These are phyloP conservation scores for Boletus eberwhitei DNA, from an alignment of 768 basidiomycete species.

Conservation along the genomic window DNA sequence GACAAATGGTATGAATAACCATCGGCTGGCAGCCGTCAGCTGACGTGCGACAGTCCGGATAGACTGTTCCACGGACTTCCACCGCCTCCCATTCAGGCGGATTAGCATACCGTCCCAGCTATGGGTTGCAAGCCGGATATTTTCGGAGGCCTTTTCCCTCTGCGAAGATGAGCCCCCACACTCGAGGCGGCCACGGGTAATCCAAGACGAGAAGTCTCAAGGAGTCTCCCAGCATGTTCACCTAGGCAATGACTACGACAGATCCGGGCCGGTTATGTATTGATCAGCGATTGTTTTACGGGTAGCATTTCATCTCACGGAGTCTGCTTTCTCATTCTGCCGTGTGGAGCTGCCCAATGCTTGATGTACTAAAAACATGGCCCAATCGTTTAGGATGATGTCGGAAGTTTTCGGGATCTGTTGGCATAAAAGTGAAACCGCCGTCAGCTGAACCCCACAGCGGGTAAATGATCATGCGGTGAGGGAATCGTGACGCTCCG, in stretches of 20 bases:
- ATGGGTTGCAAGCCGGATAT: background rate
- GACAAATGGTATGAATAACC: background rate
- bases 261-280: background rate
- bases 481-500: background rate
- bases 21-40: conserved; percentile 11
- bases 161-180: background rate
- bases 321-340: background rate
- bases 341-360: background rate
- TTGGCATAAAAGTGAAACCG: background rate
- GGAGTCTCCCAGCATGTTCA: background rate
- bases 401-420: conserved; percentile 13
- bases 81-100: background rate
- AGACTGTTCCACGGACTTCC: background rate
- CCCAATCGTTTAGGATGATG: background rate
- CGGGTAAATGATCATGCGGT: background rate
- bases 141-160: conserved; percentile 2
- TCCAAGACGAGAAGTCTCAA: background rate
- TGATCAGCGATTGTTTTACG: background rate
- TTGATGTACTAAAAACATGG: background rate
- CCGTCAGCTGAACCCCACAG: background rate
- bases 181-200: background rate
- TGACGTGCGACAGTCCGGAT: conserved; percentile 3
- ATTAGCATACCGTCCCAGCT: background rate
- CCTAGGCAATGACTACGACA: background rate
- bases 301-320: conserved; percentile 6